Percentiles rank a stretch among this genome's conserved stretches.
Evolutionary conservation across 2,329 filamentous ascomycete species (phyloP).

Genomic region (Bimuria novae-zelandiae): DNA sequence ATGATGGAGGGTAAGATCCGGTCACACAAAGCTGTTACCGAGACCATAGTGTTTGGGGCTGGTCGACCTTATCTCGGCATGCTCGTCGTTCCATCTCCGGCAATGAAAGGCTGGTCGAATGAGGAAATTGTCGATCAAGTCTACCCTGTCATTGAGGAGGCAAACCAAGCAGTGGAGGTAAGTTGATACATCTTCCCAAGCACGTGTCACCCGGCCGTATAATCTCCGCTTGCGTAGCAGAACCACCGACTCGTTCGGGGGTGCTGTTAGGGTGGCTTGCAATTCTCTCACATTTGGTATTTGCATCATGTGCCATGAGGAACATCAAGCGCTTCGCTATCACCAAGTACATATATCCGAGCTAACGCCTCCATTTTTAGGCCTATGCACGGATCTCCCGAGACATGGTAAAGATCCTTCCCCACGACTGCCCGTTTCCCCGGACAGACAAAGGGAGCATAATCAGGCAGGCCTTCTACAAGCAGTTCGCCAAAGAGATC

Average conservation of each 20-base stretch:
- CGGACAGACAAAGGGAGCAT: slow-evolving; percentile 62
- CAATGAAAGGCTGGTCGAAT: slow-evolving; percentile 46
- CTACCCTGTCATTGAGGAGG: slow-evolving; percentile 55
- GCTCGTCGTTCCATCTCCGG: slow-evolving; percentile 57
- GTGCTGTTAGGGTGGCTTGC: too few relatives aligned
- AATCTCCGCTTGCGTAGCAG: too few relatives aligned
- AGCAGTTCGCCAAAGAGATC: slow-evolving; percentile 54
- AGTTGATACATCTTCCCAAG: too few relatives aligned
- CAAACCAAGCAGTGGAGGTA: slow-evolving; percentile 55
- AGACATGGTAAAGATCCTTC: slow-evolving; percentile 58
- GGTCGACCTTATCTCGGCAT: slow-evolving; percentile 58
- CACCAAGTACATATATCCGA: too few relatives aligned
- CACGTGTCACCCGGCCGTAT: too few relatives aligned
- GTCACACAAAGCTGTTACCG: slow-evolving; percentile 57
- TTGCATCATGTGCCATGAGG: too few relatives aligned
- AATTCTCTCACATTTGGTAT: too few relatives aligned
- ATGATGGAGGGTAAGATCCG: slow-evolving; percentile 59
- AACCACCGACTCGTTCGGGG: too few relatives aligned
- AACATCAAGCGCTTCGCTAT: too few relatives aligned
- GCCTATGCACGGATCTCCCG: slow-evolving; percentile 60
- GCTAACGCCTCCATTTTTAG: too few relatives aligned
- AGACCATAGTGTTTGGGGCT: slow-evolving; percentile 62
- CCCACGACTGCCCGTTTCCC: slow-evolving; percentile 53
- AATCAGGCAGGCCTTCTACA: slow-evolving; percentile 58
- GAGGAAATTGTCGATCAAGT: slow-evolving; percentile 55